These are phyloP conservation scores for Phytophthora uliginosa DNA, from an alignment of 352 stramenopile species.

Conservation along the genomic window DNA sequence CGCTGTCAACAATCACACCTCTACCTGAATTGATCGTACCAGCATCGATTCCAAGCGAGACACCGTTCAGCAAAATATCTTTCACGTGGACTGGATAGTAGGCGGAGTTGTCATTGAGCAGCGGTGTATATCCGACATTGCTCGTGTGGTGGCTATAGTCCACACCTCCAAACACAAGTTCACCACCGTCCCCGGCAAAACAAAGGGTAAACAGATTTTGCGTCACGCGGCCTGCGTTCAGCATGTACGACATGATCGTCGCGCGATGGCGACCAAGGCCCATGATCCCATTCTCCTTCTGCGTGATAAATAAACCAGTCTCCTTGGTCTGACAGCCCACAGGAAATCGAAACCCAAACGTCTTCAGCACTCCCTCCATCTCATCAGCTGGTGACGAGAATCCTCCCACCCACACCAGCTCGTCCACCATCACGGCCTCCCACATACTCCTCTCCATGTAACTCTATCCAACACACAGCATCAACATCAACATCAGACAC, in stretches of 20 bases:
- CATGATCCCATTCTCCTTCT: slow-evolving; percentile 94
- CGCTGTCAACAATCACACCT: slow-evolving; percentile 89
- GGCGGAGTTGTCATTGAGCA: slow-evolving; percentile 54
- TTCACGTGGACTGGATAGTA: slow-evolving; percentile 91
- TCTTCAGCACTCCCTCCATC: slow-evolving; percentile 57
- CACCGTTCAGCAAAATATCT: slow-evolving; percentile 69
- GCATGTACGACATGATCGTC: slow-evolving; percentile 81
- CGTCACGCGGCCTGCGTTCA: slow-evolving; percentile 57
- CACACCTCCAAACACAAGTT: slow-evolving; percentile 83
- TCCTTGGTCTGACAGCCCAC: slow-evolving; percentile 87
- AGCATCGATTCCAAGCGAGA: slow-evolving; percentile 53
- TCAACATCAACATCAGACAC: background rate
- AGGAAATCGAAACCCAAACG: slow-evolving; percentile 80
- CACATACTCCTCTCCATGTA: slow-evolving; percentile 93
- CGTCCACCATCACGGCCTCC: slow-evolving; percentile 81
- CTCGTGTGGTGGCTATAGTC: slow-evolving; percentile 81
- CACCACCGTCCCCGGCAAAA: slow-evolving; percentile 72
- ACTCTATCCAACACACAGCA: slow-evolving; percentile 42
- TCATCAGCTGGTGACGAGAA: slow-evolving; percentile 51
- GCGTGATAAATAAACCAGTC: slow-evolving; percentile 86
- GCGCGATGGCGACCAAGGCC: slow-evolving; percentile 74
- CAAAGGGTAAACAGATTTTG: slow-evolving; percentile 88
- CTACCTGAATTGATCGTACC: slow-evolving; percentile 71
- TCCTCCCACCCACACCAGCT: slow-evolving; percentile 86
- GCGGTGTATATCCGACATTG: slow-evolving; percentile 70